Percentiles rank a stretch among this genome's conserved stretches.
These are phyloP conservation scores for Acrocalymma vagum DNA, from an alignment of 2,329 filamentous ascomycete species.

Conservation along the genomic window DNA sequence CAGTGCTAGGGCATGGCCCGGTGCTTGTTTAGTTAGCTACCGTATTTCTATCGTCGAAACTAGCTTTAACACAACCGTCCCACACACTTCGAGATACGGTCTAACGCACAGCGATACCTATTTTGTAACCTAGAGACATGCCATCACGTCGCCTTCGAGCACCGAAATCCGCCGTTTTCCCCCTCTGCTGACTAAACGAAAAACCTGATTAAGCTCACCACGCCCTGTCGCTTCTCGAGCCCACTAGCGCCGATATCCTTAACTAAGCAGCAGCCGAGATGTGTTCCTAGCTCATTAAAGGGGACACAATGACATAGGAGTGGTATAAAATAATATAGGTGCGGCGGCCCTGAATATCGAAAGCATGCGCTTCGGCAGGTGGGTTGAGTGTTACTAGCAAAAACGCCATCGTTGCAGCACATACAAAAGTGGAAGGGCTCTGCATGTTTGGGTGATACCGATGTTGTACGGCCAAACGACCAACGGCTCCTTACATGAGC, in stretches of 20 bases:
- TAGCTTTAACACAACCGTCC: too few species aligned
- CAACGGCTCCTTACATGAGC: conserved; percentile 18
- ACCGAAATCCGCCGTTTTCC: too few species aligned
- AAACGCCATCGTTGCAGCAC: conserved; percentile 15
- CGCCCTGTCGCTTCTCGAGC: conserved; percentile 14
- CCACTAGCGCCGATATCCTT: conserved; percentile 17
- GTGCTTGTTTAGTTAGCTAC: conserved; percentile 3
- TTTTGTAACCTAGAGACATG: conserved; percentile 4
- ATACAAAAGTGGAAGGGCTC: conserved; percentile 21
- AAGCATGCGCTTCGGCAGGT: conserved; percentile 24
- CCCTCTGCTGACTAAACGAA: too few species aligned
- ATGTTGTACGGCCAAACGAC: too few species aligned
- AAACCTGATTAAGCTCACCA: too few species aligned
- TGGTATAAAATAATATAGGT: too few species aligned
- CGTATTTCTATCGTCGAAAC: conserved; percentile 7
- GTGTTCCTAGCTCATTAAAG: conserved; percentile 17
- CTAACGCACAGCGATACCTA: conserved; percentile 3
- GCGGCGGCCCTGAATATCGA: too few species aligned
- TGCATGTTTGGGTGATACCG: too few species aligned
- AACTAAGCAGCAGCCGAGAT: conserved; percentile 16
- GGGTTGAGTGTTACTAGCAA: conserved; percentile 15
- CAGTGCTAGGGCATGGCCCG: conserved; percentile 1
- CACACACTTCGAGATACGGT: conserved; percentile 4
- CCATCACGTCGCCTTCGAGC: conserved; percentile 3
- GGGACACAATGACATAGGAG: conserved; percentile 13